Evolutionary conservation across 179 eudicot genomes (phyloP), one percentile per base, ranked within the genome.

Genomic region (Beta corolliflora): DNA sequence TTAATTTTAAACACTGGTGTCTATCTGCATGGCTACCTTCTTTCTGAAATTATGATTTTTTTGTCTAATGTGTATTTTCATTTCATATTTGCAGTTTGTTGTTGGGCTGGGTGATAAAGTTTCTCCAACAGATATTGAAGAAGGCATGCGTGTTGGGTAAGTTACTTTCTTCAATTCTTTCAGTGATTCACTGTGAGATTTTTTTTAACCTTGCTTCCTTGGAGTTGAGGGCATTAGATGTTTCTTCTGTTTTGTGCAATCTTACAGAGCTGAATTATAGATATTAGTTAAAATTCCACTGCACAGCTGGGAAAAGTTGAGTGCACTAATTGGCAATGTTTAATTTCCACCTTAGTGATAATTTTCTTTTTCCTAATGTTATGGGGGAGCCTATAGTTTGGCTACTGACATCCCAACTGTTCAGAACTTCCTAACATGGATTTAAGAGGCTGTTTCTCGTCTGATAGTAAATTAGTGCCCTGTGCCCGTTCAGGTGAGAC

Each of bases 101-200:
- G 99, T 97, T 83, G 99, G 97, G 69, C 86, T 97, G 78, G 99
- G 98, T 50, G 99, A 97, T 84, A 94, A 97, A 89, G 99, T 97
- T 77, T 97, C 98, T 36, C 99, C 99, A 41, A 93, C 98, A 55
- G 99, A 97, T 89, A 94, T 97, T 64, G 99, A 94, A 87, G 99
- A 97, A 89, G 98, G 99, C 88, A 97, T 97, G 99, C 93, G 99
- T 70, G 97, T 97, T 29, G 99, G 99, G 99, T 97, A 88, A 52
- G 97, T 85, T 80, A 13, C 55, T n/a, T 79, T n/a, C 29, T 71
- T 83, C 25, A 16, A 45, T 66, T 58, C 19, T n/a, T 31, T 5
- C 45, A 19, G 29, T 41, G 48, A 52, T 83, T 45, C 14, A 12
- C 48, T 77, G 52, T 29, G 16, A 21, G 21, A 7, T 61, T 79